Base-by-base conservation (phyloP, 2,329 filamentous ascomycete species). In the Epichloe amarillans region DNA sequence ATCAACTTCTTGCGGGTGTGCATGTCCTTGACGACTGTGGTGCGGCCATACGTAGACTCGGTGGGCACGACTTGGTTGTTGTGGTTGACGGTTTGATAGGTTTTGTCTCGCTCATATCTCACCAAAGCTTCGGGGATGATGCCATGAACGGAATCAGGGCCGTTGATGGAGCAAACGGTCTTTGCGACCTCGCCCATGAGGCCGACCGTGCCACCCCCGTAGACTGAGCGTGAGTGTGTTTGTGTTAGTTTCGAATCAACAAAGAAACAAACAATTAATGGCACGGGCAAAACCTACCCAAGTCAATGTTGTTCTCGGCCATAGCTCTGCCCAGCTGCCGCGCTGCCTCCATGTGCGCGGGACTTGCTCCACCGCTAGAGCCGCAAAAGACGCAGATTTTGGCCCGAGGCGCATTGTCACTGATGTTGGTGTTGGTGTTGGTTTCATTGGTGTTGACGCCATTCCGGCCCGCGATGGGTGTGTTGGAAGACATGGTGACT, bases 321-420 rank as follows among this genome's bases (percentile, higher is more conserved):
- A 97, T 84, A 56, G 76, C 74, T 36, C 72, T 72, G 50, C 84
- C 91, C 14, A 97, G 81, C 33, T 79, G 70, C 39, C 84, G 83
- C 3, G 93, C 93, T 7, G 88, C 83, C 64, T 83, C 81, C 61
- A 94, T 69, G 67, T 96, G 88, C 4, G 75, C 76, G 14, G 87
- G 82, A 55, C 80, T 84, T 48, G 74, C 81, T 47, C 93, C 93
- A 15, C 77, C 67, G 8, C 80, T 84, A 49, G 93, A 81, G 63
- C 91, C 93, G 72, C 93, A 97, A 77, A 95, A 97, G 58, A 97
- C 91, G 66, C 88, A 95, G 64, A 96, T 84, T 56, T 87, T 87
- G 53, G 84, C 71, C 55, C 66, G 70, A 47, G 66, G 62, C 33
- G 14, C 8, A 17, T 26, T 37, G 35, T 19, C 7, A 17, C 35